A percentile compares a stretch with the other conserved stretches of the same genome.
Conservation (phyloP, 208 protist species). For the Trypanosoma boissoni region DNA sequence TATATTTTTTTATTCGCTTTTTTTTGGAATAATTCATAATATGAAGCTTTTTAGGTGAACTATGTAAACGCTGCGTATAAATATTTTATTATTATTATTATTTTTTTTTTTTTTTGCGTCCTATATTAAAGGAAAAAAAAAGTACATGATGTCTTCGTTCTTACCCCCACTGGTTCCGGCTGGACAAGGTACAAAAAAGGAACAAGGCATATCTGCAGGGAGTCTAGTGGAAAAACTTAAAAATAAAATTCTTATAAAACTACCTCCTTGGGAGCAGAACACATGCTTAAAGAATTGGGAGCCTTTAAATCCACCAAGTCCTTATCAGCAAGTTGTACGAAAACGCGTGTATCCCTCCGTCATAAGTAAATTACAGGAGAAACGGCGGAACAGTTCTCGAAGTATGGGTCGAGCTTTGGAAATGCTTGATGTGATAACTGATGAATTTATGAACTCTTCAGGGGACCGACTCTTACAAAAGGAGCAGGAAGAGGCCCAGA, state of each 20-base stretch:
- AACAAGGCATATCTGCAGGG: too few relatives aligned
- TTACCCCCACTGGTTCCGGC: too few relatives aligned
- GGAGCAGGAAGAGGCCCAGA: constrained; percentile 19
- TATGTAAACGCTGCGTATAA: too few relatives aligned
- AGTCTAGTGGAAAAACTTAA: not conserved
- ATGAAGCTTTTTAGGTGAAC: not conserved
- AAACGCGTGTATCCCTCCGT: constrained; percentile 24
- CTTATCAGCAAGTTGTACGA: constrained; percentile 42
- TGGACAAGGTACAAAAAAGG: not conserved
- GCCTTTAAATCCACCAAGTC: constrained; percentile 54
- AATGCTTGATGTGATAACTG: not conserved
- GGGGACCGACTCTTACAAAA: not conserved
- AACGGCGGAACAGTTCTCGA: not conserved
- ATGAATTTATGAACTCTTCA: not conserved
- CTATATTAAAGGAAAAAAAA: too few relatives aligned
- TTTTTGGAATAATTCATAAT: not conserved
- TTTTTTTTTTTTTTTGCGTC: constrained; percentile 3
- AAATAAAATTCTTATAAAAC: not conserved
- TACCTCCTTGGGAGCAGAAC: constrained; percentile 23
- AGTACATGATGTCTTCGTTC: too few relatives aligned
- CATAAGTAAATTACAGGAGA: constrained; percentile 19
- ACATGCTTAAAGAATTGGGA: constrained; percentile 16
- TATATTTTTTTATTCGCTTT: constrained; percentile 4
- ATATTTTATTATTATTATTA: not conserved
- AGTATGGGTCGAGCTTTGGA: not conserved